These are phyloP conservation scores for Rosa rugosa DNA, from an alignment of 306 rosid species.

Conservation along the genomic window DNA sequence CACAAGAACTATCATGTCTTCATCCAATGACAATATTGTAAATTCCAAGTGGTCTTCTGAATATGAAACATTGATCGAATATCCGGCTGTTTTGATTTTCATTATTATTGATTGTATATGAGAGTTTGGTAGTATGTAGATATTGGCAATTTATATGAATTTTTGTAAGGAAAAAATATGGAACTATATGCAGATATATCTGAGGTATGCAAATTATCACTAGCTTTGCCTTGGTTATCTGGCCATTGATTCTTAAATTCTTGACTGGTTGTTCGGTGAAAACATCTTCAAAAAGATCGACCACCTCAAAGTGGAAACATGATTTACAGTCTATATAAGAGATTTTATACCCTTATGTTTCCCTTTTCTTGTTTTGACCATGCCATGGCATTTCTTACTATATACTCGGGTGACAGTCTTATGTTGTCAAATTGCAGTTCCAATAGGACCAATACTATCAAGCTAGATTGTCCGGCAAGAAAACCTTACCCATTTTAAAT, in stretches of 20 bases:
- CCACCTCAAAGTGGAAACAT: background rate
- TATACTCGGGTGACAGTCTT: no score
- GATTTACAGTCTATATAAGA: background rate
- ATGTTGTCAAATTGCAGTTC: no score
- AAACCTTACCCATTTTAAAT: no score
- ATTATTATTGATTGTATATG: background rate
- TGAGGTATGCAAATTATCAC: background rate
- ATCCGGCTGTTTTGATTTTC: background rate
- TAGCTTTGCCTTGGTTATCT: background rate
- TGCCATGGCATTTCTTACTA: background rate
- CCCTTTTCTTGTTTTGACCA: background rate
- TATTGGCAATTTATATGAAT: background rate
- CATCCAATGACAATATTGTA: constrained; percentile 17
- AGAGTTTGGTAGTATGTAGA: background rate
- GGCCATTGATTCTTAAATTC: background rate
- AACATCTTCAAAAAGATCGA: background rate
- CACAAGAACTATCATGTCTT: constrained; percentile 16
- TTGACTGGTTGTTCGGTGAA: background rate
- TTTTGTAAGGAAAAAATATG: background rate
- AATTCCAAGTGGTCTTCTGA: constrained; percentile 28
- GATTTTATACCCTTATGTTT: background rate
- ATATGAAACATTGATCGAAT: background rate
- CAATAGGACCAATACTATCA: no score
- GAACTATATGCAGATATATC: background rate
- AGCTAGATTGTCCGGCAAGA: no score